These are phyloP conservation scores for Vachellia collinsii DNA, from an alignment of 306 rosid genomes.

Conservation along the genomic window DNA sequence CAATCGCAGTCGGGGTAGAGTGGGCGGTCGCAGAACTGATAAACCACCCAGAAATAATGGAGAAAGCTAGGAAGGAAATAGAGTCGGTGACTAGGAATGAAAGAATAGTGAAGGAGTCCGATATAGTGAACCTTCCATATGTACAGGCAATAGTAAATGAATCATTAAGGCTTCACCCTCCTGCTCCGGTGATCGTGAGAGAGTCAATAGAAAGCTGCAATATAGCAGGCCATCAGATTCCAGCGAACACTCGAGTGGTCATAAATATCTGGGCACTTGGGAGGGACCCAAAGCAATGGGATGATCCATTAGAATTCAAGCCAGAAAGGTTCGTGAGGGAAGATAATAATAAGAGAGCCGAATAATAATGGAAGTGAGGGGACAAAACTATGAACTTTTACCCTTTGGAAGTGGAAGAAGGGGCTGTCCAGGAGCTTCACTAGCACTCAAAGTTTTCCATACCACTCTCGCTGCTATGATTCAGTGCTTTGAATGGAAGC, in stretches of 20 bases:
- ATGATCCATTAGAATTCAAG: slow-evolving; percentile 52
- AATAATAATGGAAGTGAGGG: slow-evolving; percentile 54
- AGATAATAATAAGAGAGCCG: slow-evolving; percentile 20
- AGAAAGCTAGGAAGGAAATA: slow-evolving; percentile 71
- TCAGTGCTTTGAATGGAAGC: slow-evolving; percentile 71
- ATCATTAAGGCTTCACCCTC: slow-evolving; percentile 84
- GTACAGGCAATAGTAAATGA: slow-evolving; percentile 62
- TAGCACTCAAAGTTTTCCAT: slow-evolving; percentile 57
- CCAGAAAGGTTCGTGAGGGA: slow-evolving; percentile 65
- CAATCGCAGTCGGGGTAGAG: slow-evolving; percentile 49
- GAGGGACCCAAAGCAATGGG: slow-evolving; percentile 68
- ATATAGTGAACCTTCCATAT: slow-evolving; percentile 61
- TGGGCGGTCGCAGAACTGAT: slow-evolving; percentile 72
- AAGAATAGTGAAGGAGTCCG: slow-evolving; percentile 57
- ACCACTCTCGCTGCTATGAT: slow-evolving; percentile 49
- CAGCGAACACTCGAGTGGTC: slow-evolving; percentile 44
- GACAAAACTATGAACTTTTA: slow-evolving; percentile 61
- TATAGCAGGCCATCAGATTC: slow-evolving; percentile 54
- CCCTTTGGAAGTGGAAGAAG: slow-evolving; percentile 90
- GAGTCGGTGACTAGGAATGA: slow-evolving; percentile 50
- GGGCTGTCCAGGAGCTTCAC: slow-evolving; percentile 75
- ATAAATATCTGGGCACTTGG: slow-evolving; percentile 60
- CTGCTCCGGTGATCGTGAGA: slow-evolving; percentile 61
- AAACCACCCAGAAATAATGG: slow-evolving; percentile 58
- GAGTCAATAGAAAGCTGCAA: slow-evolving; percentile 58